Base-by-base conservation (phyloP, 2,329 filamentous ascomycete species). In the Monosporascus sp. region DNA sequence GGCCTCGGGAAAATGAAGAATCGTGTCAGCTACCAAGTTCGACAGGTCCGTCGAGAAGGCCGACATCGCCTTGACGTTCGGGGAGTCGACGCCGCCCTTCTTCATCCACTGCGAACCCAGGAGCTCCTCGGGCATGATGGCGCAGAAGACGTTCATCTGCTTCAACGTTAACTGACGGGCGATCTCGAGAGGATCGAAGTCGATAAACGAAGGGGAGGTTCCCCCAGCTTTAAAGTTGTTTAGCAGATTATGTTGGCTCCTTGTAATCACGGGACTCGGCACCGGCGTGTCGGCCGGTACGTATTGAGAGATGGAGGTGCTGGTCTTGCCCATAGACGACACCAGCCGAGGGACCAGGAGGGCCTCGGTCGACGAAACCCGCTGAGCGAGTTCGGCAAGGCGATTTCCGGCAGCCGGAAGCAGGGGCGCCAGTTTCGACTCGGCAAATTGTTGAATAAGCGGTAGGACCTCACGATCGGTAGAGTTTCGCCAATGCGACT, bases 91-190 rank as follows among this genome's bases (percentile, higher is more conserved):
- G 5, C 87, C 89, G 3, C 83, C 81, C 62, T 91, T 90, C 75
- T 96, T 97, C 71, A 88, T 96, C 91, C 93, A 97, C 70, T 96
- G 91, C 0, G 90, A 89, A 3, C 87, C 90, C 9, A 99, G 79
- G 5, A 99, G 82, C 70, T 99, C 94, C 60, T 97, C 90, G 0
- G 94, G 90, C 59, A 92, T 80, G 58, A 99, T 97, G 3, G 88
- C 85, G 69, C 90, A 96, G 71, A 96, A 99, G 51, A 96, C 87
- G 55, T 79, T 82, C 68, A 95, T 96, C 67, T 96, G 90, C 72
- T 93, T 95, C 58, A 97, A 78, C 0, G 94, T 97, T 57, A 99
- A 78, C 65, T 99, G 94, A 17, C 94, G 85, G 5, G 94, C 94
- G 56, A 99, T 70, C 71, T 99, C 94, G 18, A 96, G 72, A 2